Evolutionary conservation across 1,284 basidiomycete species (phyloP).

Genomic region (Apiotrichum gamsii): DNA sequence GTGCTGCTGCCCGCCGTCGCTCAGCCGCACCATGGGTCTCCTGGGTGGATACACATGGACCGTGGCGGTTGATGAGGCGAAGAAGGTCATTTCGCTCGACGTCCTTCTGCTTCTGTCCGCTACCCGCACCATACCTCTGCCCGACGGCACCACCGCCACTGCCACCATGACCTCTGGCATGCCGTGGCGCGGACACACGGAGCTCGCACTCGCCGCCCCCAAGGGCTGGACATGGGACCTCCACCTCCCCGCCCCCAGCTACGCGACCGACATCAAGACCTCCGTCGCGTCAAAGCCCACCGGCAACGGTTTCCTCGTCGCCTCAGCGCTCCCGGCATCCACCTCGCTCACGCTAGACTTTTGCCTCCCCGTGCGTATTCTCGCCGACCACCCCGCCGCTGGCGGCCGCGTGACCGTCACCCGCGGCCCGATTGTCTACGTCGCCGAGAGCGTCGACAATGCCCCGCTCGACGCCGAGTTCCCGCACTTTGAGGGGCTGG

Average conservation of each 20-base stretch:
- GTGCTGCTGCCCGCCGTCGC: constrained; percentile 38
- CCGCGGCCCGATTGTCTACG: constrained; percentile 34
- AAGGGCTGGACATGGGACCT: constrained; percentile 28
- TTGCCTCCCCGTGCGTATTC: constrained; percentile 25
- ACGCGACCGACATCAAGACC: constrained; percentile 23
- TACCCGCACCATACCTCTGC: constrained; percentile 23
- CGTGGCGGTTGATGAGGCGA: constrained; percentile 12
- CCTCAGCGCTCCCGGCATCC: constrained; percentile 1
- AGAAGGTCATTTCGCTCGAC: constrained; percentile 20
- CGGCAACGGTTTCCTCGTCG: constrained; percentile 15
- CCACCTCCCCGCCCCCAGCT: constrained; percentile 22
- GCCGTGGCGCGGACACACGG: constrained; percentile 29
- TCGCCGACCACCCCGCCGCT: constrained; percentile 22
- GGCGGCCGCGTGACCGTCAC: constrained; percentile 28
- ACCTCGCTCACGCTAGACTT: constrained; percentile 15
- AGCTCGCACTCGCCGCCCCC: constrained; percentile 18
- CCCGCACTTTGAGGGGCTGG: constrained; percentile 29
- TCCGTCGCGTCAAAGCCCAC: constrained; percentile 9
- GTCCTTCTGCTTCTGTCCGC: constrained; percentile 30
- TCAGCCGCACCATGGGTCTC: constrained; percentile 33
- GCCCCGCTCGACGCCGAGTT: constrained; percentile 14
- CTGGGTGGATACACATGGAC: constrained; percentile 36
- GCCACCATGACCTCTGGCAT: constrained; percentile 26
- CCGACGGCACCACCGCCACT: constrained; percentile 16
- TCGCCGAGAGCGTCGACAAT: constrained; percentile 34